Conservation (phyloP, 208 protist genomes). For the Trypanosoma platydactyli region DNA sequence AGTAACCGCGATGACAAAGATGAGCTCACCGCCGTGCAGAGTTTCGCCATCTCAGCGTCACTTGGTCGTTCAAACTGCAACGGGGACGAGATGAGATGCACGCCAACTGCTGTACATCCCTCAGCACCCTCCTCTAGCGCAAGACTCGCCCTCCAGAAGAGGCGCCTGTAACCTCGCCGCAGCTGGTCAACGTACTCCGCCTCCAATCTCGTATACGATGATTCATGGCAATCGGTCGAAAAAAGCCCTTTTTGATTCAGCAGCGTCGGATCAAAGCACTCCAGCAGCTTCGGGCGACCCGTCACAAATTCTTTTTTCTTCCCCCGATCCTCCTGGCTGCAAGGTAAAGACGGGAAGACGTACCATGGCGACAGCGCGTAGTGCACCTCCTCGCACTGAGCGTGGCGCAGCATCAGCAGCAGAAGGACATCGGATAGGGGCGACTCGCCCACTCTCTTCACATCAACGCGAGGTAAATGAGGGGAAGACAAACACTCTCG, state of each 20-base stretch:
- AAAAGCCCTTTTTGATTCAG: not conserved
- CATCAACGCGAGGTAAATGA: no score
- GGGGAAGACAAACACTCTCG: no score
- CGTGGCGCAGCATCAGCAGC: not conserved
- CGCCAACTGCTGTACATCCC: not conserved
- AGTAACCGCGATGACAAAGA: constrained; percentile 6
- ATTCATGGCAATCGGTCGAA: not conserved
- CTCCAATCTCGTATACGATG: not conserved
- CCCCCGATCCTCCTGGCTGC: no score
- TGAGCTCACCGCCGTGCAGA: not conserved
- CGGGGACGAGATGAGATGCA: constrained; percentile 6
- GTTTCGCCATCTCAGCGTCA: not conserved
- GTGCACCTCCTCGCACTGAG: not conserved
- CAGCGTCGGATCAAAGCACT: constrained; percentile 4
- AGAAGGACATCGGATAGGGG: not conserved
- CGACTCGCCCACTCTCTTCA: no score
- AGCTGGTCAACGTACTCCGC: not conserved
- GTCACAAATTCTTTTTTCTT: not conserved
- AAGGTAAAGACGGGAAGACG: constrained; percentile 4
- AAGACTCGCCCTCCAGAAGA: not conserved
- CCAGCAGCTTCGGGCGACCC: not conserved
- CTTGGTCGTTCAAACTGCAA: not conserved
- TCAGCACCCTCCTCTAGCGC: not conserved
- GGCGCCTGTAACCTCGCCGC: not conserved
- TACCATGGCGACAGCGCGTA: constrained; percentile 4